A percentile compares a stretch with the other conserved stretches of the same genome.
These are phyloP conservation scores for Pistacia atlantica DNA, from an alignment of 345 rosid genomes.

Conservation along the genomic window DNA sequence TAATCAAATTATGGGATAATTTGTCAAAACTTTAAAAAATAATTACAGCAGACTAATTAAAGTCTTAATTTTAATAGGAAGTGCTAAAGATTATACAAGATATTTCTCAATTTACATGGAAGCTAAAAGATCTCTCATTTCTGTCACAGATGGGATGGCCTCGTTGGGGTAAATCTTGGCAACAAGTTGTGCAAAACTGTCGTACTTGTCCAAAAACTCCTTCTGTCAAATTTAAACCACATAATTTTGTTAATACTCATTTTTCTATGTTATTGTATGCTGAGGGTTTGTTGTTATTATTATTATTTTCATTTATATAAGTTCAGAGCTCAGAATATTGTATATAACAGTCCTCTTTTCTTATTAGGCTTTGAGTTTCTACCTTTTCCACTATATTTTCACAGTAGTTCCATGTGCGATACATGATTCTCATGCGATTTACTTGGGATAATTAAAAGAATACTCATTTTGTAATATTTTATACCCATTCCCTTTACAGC, in stretches of 20 bases:
- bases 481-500: not conserved
- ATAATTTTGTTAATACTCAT: not conserved
- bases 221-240: conserved; percentile 51
- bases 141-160: conserved; percentile 67
- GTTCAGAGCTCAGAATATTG: not conserved
- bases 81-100: conserved; percentile 14
- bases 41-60: conserved; percentile 3
- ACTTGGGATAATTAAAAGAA: not conserved
- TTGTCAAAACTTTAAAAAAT: conserved; percentile 16
- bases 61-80: not conserved
- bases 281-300: not conserved
- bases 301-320: not conserved
- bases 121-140: conserved; percentile 82
- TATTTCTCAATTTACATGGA: conserved; percentile 54
- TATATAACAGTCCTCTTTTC: not conserved
- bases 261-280: not conserved
- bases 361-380: not conserved
- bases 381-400: not conserved
- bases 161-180: conserved; percentile 88
- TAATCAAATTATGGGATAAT: conserved; percentile 17
- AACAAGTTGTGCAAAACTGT: conserved; percentile 82
- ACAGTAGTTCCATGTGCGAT: not conserved
- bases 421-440: not conserved
- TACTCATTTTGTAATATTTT: conserved; percentile 3
- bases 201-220: conserved; percentile 95